Evolutionary conservation across 129 eudicot genomes (phyloP).

Genomic region (Heracleum sosnowskyi): DNA sequence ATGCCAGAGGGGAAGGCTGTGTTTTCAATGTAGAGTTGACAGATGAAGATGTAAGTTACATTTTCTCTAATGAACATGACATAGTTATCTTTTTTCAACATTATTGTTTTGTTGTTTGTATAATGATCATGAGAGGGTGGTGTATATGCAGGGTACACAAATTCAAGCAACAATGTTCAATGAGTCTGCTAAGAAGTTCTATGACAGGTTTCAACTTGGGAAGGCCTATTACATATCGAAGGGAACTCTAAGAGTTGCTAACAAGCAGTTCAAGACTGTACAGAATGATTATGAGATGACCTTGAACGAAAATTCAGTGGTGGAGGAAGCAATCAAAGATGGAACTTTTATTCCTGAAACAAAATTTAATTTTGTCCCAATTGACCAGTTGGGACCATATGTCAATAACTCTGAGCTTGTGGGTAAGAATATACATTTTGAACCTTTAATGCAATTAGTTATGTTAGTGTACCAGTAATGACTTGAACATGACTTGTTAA

Average conservation of each 20-base stretch:
- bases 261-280: slow-evolving; percentile 86
- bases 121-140: background rate
- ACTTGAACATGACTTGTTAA: background rate
- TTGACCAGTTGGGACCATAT: slow-evolving; percentile 87
- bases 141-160: slow-evolving; percentile 78
- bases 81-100: background rate
- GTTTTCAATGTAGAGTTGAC: slow-evolving; percentile 89
- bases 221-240: slow-evolving; percentile 89
- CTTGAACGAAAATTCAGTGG: slow-evolving; percentile 71
- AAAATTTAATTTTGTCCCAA: slow-evolving; percentile 73
- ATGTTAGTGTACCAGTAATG: background rate
- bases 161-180: slow-evolving; percentile 95
- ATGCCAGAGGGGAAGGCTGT: slow-evolving; percentile 84
- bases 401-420: slow-evolving; percentile 68
- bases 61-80: background rate
- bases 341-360: slow-evolving; percentile 69
- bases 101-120: background rate
- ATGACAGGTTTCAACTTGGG: slow-evolving; percentile 73
- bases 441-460: background rate
- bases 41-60: slow-evolving; percentile 78
- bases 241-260: slow-evolving; percentile 78
- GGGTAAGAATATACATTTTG: slow-evolving; percentile 29
- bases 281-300: slow-evolving; percentile 96
- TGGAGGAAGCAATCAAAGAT: slow-evolving; percentile 73
- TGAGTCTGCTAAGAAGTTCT: slow-evolving; percentile 84